phyloP scores from a whole-genome alignment of 306 rosid genomes.

The Dalbergia cochinchinensis region DNA sequence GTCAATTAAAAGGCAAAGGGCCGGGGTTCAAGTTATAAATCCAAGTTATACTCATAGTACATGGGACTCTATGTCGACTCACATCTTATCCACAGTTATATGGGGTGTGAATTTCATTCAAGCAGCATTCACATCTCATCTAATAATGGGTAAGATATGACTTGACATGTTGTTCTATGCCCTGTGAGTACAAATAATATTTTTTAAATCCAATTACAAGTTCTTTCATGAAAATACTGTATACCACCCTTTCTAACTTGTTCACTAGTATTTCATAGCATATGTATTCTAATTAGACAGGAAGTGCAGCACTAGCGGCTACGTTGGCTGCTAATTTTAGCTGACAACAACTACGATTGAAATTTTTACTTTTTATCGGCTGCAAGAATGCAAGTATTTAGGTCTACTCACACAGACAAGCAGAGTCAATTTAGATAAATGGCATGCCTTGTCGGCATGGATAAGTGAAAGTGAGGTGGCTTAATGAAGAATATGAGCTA shows the following conservation, averaged over 20 bases:
- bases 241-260: not conserved
- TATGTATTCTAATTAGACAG: not conserved
- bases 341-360: not conserved
- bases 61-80: too few relatives aligned
- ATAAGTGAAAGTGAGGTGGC: not conserved
- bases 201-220: not conserved
- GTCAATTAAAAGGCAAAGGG: not conserved
- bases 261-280: not conserved
- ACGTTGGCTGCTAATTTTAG: conserved; percentile 5
- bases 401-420: not conserved
- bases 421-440: not conserved
- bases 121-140: too few relatives aligned
- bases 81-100: too few relatives aligned
- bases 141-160: too few relatives aligned
- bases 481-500: not conserved
- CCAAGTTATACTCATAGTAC: too few relatives aligned
- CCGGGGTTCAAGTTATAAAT: not conserved
- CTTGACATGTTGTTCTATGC: too few relatives aligned
- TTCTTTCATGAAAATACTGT: not conserved
- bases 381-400: conserved; percentile 8
- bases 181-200: too few relatives aligned
- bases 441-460: conserved; percentile 9
- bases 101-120: too few relatives aligned
- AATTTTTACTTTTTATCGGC: not conserved
- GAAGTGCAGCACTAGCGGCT: not conserved